These are phyloP conservation scores for Paraurostyla sp. DNA, from an alignment of 73 alveolate species.

Conservation along the genomic window DNA sequence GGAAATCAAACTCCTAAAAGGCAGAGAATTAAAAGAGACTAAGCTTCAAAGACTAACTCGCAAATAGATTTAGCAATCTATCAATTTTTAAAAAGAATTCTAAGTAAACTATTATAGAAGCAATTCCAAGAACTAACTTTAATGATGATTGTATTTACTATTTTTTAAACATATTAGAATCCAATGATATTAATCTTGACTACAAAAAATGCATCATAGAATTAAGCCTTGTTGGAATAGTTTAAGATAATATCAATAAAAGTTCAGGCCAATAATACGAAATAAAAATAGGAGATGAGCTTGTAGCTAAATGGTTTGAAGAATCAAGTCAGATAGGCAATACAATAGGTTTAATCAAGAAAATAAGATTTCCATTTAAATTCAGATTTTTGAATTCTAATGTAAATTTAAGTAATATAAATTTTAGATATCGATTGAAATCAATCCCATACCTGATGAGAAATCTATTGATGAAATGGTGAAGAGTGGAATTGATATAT, in stretches of 20 bases:
- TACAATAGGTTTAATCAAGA: not conserved
- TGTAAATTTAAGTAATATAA: not conserved
- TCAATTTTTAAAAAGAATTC: not conserved
- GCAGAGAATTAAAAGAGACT: not conserved
- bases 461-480: not conserved
- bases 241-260: not conserved
- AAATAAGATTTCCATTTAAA: constrained; percentile 35
- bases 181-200: not conserved
- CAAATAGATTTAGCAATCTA: not conserved
- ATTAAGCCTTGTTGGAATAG: constrained; percentile 13
- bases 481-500: not conserved
- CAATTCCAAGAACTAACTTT: not conserved
- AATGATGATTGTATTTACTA: not conserved
- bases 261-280: constrained; percentile 24
- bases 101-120: not conserved
- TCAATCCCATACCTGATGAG: constrained; percentile 42
- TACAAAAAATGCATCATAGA: constrained; percentile 5
- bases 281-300: constrained; percentile 30
- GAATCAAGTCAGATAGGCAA: not conserved
- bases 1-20: not conserved
- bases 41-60: not conserved
- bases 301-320: constrained; percentile 47
- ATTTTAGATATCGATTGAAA: constrained; percentile 3
- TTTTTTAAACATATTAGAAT: not conserved
- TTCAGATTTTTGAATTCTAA: constrained; percentile 18